Percentiles rank a stretch among this genome's conserved stretches.
These are phyloP conservation scores for Cylindrotheca fusiformis DNA, from an alignment of 108 stramenopile genomes.

Conservation along the genomic window DNA sequence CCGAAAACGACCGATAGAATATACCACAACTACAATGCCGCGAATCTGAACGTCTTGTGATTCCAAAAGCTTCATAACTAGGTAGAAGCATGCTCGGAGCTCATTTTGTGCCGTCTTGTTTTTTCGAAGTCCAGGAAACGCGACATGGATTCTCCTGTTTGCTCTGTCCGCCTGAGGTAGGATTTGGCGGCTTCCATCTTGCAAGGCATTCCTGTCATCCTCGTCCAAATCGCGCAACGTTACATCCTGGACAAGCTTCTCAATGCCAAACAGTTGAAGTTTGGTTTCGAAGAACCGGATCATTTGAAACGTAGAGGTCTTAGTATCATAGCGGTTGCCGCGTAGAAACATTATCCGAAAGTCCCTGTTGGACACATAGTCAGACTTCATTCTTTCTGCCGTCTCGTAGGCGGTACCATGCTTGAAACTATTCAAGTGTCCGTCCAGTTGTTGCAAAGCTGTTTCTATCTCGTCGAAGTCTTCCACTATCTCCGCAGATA, in stretches of 20 bases:
- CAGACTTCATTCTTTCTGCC: background rate
- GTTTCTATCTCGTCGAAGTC: background rate
- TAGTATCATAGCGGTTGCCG: conserved; percentile 11
- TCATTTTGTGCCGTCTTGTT: background rate
- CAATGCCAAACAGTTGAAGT: conserved; percentile 15
- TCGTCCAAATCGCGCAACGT: conserved; percentile 16
- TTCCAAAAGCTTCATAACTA: background rate
- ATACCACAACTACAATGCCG: background rate
- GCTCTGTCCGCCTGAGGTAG: conserved; percentile 17
- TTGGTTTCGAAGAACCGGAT: conserved; percentile 20
- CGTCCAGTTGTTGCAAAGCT: background rate
- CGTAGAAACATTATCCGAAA: conserved; percentile 35
- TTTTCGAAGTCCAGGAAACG: background rate
- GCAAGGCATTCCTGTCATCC: conserved; percentile 19
- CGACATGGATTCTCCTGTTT: conserved; percentile 20
- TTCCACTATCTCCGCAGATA: background rate
- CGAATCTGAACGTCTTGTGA: background rate
- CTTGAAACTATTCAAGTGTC: background rate
- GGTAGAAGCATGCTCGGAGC: background rate
- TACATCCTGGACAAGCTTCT: conserved; percentile 24
- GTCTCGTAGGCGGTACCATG: background rate
- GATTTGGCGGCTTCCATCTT: conserved; percentile 22
- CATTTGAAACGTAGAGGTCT: conserved; percentile 21
- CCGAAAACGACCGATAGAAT: background rate
- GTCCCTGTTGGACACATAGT: conserved; percentile 14